Conservation (phyloP, 129 eudicot species). For the Chrysanthemum seticuspe region DNA sequence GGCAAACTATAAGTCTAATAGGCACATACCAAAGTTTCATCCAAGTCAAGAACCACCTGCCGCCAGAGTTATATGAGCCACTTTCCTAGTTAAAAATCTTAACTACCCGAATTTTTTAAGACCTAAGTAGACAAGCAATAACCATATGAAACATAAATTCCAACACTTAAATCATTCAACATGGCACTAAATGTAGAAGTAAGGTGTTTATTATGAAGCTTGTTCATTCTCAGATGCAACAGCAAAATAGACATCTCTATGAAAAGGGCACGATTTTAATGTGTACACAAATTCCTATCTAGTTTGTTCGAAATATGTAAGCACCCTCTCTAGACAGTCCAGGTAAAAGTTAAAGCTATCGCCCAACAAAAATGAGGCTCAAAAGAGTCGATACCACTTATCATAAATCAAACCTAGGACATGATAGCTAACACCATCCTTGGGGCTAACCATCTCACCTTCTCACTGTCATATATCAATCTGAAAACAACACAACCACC, state of each 20-base stretch:
- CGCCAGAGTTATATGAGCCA: too few relatives aligned
- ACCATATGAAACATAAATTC: neutral
- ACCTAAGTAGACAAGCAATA: too few relatives aligned
- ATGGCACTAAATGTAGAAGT: neutral
- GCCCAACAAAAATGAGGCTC: neutral
- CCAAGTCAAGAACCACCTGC: too few relatives aligned
- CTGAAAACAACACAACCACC: constrained; percentile 8
- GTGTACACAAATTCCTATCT: neutral
- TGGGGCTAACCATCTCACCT: neutral
- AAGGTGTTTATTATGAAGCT: neutral
- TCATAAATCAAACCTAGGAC: neutral
- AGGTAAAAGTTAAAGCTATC: neutral
- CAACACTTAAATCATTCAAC: neutral
- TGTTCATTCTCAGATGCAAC: too few relatives aligned
- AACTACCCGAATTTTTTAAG: too few relatives aligned
- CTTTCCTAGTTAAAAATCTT: too few relatives aligned
- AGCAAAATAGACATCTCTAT: neutral
- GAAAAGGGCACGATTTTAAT: neutral
- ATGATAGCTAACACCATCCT: neutral
- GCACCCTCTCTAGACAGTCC: neutral
- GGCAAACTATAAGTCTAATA: too few relatives aligned
- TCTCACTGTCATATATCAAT: neutral
- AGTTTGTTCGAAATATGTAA: neutral
- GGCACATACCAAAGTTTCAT: too few relatives aligned
- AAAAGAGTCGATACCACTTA: neutral